Evolutionary conservation across 1,284 basidiomycete genomes (phyloP), one percentile per base, ranked within the genome.

Genomic region (Heterobasidion parviporum): DNA sequence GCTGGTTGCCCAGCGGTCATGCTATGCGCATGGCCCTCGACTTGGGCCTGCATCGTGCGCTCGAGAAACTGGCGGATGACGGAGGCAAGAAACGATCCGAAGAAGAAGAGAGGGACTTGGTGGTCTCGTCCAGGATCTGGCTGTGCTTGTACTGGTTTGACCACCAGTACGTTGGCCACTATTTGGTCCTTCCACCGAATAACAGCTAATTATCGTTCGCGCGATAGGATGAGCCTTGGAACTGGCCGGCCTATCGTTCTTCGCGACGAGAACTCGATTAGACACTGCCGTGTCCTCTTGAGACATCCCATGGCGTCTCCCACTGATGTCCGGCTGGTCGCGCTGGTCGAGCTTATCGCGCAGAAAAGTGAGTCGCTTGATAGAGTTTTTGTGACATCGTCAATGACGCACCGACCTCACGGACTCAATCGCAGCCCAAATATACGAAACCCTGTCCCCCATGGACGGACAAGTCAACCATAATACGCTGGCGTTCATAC

Each of bases 11-110:
- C 6, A 89, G 89, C 62, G 92, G 92, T 3, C 91, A 96, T 66
- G 94, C 94, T 3, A 87, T 97, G 81, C 83, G 94, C 44, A 95
- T 96, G 91, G 94, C 92, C 8, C 75, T 97, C 56, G 94, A 97
- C 68, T 83, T 97, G 54, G 93, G 94, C 36, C 76, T 97, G 20
- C 93, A 97, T 68, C 83, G 89, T 44, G 92, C 92, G 1, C 72
- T 96, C 50, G 93, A 95, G 68, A 94, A 92, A 67, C 78, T 97
- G n/a, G 89, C 88, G 1, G 89, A 93, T 57, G 78, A 77, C 53
- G 76, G 68, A 56, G 81, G 78, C 35, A 86, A 87, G 67, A 78
- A 82, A 60, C 76, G 85, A 50, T 78, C 82, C 2, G 85, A 93
- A 56, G 87, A 88, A 59, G 92, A 95, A 68, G 92, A 96, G 69